Base-by-base conservation (phyloP, 192 early-diverging fungal species). In the Backusella sp. region DNA sequence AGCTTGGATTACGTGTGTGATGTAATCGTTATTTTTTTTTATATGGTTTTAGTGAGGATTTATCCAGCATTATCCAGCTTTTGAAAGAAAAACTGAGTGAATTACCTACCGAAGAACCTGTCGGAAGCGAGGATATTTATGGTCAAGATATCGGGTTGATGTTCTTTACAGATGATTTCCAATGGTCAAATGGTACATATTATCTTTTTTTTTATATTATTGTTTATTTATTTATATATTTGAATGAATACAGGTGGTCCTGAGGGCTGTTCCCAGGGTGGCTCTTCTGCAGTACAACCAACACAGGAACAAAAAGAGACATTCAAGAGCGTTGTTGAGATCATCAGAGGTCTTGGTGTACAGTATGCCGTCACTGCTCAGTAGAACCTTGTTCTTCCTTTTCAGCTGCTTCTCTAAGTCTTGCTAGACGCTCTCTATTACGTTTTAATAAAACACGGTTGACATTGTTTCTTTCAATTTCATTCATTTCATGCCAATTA, bases 401-500 rank as follows among this genome's bases (percentile, higher is more conserved):
- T 49, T 71, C 42, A 30, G 53, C 30, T 17, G 53, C 67, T 17
- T 67, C 76, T 59, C 66, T 74, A 2, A 88, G 73, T 5, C 66
- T 56, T 28, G 66, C 75, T 34, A 88, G 46, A 0, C 86, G 78
- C 15, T 72, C 44, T 5, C 74, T 76, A 71, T 88, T 88, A 53
- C 86, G 72, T 68, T 86, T 86, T 15, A 88, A 46, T 21, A 88
- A 66, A 42, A 88, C 83, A 12, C 86, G 76, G 14, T 84, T 84
- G 14, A 86, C 84, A 69, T 88, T 88, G 8, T 73, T 70, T 70
- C 79, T 84, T 80, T 88, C 86, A 67, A 88, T 88, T 23, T 88
- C 86, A 15, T 76, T 42, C 84, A 88, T 85, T 52, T 88, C 86
- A 28, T 72, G 68, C 86, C 86, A 88, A 65, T 88, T 88, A 12